Conservation (phyloP, 2,329 filamentous ascomycete species). For the Cladosporium sp. region DNA sequence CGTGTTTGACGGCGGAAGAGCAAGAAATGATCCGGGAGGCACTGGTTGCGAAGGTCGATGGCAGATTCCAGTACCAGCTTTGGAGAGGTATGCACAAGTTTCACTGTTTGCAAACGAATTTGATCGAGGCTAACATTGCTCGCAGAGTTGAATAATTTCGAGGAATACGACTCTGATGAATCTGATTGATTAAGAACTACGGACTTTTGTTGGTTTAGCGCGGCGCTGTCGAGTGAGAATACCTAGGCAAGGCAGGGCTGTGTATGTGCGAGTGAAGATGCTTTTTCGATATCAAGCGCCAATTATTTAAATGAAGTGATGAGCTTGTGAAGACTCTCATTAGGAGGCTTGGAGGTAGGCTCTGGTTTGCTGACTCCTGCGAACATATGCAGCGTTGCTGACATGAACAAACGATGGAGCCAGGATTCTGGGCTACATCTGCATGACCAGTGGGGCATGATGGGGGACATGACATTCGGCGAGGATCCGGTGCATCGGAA, state of each 20-base stretch:
- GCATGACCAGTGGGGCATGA: no score
- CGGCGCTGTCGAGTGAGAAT: no score
- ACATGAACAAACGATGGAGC: no score
- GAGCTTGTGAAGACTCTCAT: constrained; percentile 80
- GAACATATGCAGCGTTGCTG: no score
- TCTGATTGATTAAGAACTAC: constrained; percentile 34
- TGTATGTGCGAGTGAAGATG: no score
- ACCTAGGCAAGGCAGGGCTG: no score
- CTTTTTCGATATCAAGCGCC: no score
- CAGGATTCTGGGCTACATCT: constrained; percentile 72
- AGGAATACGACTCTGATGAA: constrained; percentile 39
- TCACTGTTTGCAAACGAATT: not conserved
- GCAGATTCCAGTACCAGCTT: constrained; percentile 40
- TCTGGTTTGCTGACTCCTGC: no score
- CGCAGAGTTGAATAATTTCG: constrained; percentile 42
- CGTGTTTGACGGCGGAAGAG: constrained; percentile 36
- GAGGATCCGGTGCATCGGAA: no score
- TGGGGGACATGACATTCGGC: no score
- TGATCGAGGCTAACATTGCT: not conserved
- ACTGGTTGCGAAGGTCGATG: constrained; percentile 37
- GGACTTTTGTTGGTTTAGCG: not conserved
- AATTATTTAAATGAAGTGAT: constrained; percentile 71
- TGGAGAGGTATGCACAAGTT: constrained; percentile 39
- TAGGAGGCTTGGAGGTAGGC: no score
- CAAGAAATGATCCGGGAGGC: constrained; percentile 35